Percentiles rank a stretch among this genome's conserved stretches.
These are phyloP conservation scores for Mucor plumbeus DNA, from an alignment of 371 early-diverging fungal genomes.

Conservation along the genomic window DNA sequence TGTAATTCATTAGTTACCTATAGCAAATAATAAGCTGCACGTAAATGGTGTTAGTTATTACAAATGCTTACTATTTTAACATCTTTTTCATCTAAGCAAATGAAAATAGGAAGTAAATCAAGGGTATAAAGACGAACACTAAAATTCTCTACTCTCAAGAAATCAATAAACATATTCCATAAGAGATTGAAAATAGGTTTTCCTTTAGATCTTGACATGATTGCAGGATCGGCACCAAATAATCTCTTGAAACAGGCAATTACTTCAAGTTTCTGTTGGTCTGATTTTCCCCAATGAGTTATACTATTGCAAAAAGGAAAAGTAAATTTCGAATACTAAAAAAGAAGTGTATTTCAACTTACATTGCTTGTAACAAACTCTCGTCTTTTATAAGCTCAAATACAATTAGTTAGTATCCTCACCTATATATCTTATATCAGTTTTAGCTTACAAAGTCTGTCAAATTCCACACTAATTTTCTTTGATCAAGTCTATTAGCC, in stretches of 20 bases:
- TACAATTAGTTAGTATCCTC: neutral
- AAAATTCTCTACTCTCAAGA: constrained; percentile 24
- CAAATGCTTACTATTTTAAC: constrained; percentile 14
- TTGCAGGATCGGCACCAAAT: constrained; percentile 51
- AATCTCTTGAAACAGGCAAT: constrained; percentile 45
- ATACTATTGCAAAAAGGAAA: constrained; percentile 25
- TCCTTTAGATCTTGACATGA: constrained; percentile 45
- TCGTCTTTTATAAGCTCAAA: constrained; percentile 38
- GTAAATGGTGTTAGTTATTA: no score
- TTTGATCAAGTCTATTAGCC: constrained; percentile 19
- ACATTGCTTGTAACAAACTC: constrained; percentile 45
- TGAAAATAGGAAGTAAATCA: constrained; percentile 42
- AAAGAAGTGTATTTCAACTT: constrained; percentile 9
- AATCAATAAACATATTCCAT: constrained; percentile 23
- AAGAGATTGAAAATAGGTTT: constrained; percentile 30
- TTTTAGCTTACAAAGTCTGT: constrained; percentile 31
- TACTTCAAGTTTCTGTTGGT: constrained; percentile 30
- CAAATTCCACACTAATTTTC: constrained; percentile 20
- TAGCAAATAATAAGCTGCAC: neutral
- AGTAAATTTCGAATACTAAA: neutral
- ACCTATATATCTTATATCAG: neutral
- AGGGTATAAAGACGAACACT: constrained; percentile 33
- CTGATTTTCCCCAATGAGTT: constrained; percentile 30
- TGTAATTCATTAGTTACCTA: constrained; percentile 39
- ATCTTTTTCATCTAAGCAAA: constrained; percentile 30